Percentiles rank a stretch among this genome's conserved stretches.
Evolutionary conservation across 441 rosid species (phyloP).

Genomic region (Aquilaria agallochum): DNA sequence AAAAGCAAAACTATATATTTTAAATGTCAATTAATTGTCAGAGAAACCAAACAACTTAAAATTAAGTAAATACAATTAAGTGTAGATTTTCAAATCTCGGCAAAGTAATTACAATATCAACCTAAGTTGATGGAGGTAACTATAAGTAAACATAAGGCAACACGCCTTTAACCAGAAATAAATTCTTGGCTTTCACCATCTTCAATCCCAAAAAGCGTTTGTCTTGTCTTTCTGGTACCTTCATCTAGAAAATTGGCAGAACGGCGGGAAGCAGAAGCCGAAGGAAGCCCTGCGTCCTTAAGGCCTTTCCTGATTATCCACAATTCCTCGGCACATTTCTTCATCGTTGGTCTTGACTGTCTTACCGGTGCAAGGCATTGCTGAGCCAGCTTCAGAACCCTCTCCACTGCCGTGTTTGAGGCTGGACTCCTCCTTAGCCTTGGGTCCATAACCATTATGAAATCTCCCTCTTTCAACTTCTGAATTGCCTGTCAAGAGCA

Average conservation of each 20-base stretch:
- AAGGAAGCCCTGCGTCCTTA: constrained; percentile 30
- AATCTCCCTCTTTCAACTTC: constrained; percentile 50
- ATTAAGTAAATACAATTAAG: no score
- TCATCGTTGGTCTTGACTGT: constrained; percentile 76
- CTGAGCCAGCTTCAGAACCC: constrained; percentile 60
- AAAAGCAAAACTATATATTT: no score
- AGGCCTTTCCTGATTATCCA: constrained; percentile 69
- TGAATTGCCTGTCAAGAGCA: constrained; percentile 58
- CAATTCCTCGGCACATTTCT: constrained; percentile 57
- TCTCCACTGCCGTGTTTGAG: constrained; percentile 49
- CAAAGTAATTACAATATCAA: no score
- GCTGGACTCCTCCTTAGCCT: constrained; percentile 59
- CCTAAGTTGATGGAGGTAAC: no score
- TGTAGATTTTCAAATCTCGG: no score
- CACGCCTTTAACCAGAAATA: constrained; percentile 33
- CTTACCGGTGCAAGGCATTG: constrained; percentile 50
- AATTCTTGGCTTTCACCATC: constrained; percentile 38
- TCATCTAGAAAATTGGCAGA: constrained; percentile 43
- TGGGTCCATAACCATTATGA: constrained; percentile 73
- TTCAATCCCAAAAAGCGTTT: constrained; percentile 36
- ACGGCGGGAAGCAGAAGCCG: constrained; percentile 35
- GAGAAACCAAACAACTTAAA: no score
- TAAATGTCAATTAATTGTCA: no score
- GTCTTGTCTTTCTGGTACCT: constrained; percentile 29
- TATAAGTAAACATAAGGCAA: no score